Base-by-base conservation (phyloP, 1,284 basidiomycete species). In the Ustilago xerochloae region DNA sequence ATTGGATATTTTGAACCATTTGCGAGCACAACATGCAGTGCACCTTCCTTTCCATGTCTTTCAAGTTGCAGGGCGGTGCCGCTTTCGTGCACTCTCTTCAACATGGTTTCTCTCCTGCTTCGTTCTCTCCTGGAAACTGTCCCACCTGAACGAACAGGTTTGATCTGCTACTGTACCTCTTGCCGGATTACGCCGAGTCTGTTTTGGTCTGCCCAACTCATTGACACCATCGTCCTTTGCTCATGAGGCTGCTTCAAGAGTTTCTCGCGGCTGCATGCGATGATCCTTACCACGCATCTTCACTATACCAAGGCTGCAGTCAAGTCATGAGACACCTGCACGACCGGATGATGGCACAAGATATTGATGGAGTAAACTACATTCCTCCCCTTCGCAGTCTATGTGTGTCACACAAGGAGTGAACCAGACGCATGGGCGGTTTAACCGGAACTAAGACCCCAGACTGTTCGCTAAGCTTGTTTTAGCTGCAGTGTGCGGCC, bases 391-490 rank as follows among this genome's bases (percentile, higher is more conserved):
- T n/a, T n/a, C n/a, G n/a, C n/a, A n/a, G n/a, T 53, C 29, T 29
- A 4, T 20, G 24, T 52, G 36, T 39, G 36, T 41, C 51, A 43
- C 35, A 28, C 4, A 52, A 36, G 33, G 29, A 18, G 48, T 22
- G 16, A 6, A 16, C 7, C 22, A 33, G 33, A 36, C 33, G 22
- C 24, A 36, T n/a, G 12, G n/a, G 32, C 36, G 51, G 51, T 43
- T 53, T 36, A 53, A 53, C 39, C 51, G 51, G 51, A 53, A 53
- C 51, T 53, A 53, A 43, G 30, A 13, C 24, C 24, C 20, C n/a
- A n/a, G n/a, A n/a, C n/a, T n/a, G n/a, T n/a, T n/a, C n/a, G n/a
- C n/a, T n/a, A n/a, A n/a, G n/a, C n/a, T n/a, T 39, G 38, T 39
- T 39, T 20, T 39, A n/a, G 38, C 38, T 39, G 38, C 12, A 39